Evolutionary conservation across 169 alveolate species (phyloP).

Genomic region (Plasmodium cynomolgi): DNA sequence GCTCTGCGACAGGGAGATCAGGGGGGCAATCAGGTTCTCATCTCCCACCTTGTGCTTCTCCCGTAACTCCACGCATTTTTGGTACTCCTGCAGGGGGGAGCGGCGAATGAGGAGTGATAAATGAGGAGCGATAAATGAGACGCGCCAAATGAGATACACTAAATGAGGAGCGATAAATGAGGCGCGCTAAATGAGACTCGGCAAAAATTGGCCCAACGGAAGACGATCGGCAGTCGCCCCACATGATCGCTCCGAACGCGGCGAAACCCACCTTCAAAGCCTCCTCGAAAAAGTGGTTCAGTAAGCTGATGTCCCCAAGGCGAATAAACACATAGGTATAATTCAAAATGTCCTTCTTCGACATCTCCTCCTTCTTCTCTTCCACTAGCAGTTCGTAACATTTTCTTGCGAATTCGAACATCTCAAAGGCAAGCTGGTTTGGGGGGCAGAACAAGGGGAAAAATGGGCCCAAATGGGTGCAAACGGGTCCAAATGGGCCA

Average conservation of each 20-base stretch:
- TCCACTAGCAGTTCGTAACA: conserved; percentile 49
- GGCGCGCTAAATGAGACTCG: not conserved
- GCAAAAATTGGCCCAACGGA: not conserved
- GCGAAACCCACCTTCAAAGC: conserved; percentile 12
- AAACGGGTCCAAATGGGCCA: not conserved
- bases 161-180: not conserved
- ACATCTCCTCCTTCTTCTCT: conserved; percentile 22
- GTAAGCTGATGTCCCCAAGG: conserved; percentile 44
- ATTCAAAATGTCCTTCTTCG: conserved; percentile 41
- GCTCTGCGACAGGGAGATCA: conserved; percentile 68
- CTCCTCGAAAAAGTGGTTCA: conserved; percentile 52
- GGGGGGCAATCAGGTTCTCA: conserved; percentile 65
- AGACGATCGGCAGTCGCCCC: not conserved
- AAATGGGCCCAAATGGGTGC: not conserved
- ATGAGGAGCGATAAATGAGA: not conserved
- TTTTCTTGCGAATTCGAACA: conserved; percentile 69
- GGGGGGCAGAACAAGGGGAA: not conserved
- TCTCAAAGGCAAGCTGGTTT: conserved; percentile 61
- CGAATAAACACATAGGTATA: conserved; percentile 58
- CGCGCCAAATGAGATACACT: not conserved
- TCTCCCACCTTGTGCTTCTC: conserved; percentile 63
- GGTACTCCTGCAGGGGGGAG: conserved; percentile 28
- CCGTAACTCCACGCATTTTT: conserved; percentile 52
- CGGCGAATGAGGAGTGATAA: not conserved
- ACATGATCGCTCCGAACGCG: not conserved